Evolutionary conservation across 768 basidiomycete genomes (phyloP), one percentile per base, ranked within the genome.

Genomic region (Cantharellus anzutake): DNA sequence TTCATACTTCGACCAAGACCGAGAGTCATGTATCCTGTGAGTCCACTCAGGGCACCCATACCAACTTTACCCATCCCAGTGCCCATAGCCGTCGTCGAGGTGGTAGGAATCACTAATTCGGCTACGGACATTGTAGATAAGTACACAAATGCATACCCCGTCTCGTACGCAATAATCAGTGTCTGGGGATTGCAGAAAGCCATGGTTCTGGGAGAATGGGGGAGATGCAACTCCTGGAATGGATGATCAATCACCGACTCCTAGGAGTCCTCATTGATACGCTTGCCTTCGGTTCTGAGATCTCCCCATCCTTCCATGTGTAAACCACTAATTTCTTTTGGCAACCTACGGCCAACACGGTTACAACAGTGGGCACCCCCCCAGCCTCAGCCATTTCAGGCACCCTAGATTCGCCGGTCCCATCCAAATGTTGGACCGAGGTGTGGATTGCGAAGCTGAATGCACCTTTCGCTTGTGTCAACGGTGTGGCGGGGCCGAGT

Each of bases 181-280:
- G 73, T 74, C 35, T 80, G 75, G 3, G 77, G 65, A 61, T 80
- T 73, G 56, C 89, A 70, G 68, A 97, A 93, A 2, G 82, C 74
- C 56, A 96, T 82, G 0, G 78, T 75, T 44, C 96, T 80, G n/a
- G 96, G 83, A 4, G 92, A 91, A 68, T 98, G 94, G 7, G 93
- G 86, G 2, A 97, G 74, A 0, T 74, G 66, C 2, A 81, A 73
- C 77, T 98, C 94, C 86, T 93, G 61, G 14, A 29, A n/a, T 41
- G 29, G 29, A 29, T 29, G 20, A 29, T 29, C 20, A 29, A 29
- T 29, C 20, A 29, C 20, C 20, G 20, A 52, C 20, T 29, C 1
- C n/a, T 20, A 60, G 56, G 5, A 50, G 34, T 41, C 38, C 4
- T 44, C 35, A 51, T 4, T 41, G 48, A 37, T 29, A 51, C 7